Percentiles rank a stretch among this genome's conserved stretches.
These are phyloP conservation scores for Oryza nivara DNA, from an alignment of 176 grass and related monocot species.

Conservation along the genomic window DNA sequence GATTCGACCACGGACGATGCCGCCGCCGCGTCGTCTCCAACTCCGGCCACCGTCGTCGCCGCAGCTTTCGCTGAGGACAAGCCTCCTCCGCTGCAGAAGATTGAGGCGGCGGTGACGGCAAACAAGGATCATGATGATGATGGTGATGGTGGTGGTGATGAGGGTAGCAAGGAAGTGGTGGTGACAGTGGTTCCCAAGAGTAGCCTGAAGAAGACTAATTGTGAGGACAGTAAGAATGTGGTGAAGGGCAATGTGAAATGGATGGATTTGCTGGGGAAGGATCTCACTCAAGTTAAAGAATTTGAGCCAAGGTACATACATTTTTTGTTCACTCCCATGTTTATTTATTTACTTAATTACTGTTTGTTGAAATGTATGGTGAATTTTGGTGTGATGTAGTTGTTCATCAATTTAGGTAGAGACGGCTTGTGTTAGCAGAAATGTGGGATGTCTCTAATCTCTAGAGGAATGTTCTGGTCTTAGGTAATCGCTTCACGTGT, in stretches of 20 bases:
- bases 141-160: not conserved
- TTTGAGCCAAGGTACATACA: conserved; percentile 73
- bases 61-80: conserved; percentile 30
- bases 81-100: conserved; percentile 47
- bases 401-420: conserved; percentile 33
- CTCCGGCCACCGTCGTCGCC: conserved; percentile 8
- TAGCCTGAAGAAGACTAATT: conserved; percentile 68
- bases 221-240: conserved; percentile 23
- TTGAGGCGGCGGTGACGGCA: conserved; percentile 24
- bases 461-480: conserved; percentile 35
- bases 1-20: not conserved
- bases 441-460: conserved; percentile 34
- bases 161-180: conserved; percentile 18
- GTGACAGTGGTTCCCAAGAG: conserved; percentile 54
- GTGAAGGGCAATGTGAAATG: conserved; percentile 86
- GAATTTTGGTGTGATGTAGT: conserved; percentile 5
- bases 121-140: conserved; percentile 8
- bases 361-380: conserved; percentile 5
- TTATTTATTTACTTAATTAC: not conserved
- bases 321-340: conserved; percentile 1
- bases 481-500: not conserved
- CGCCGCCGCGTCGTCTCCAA: conserved; percentile 20
- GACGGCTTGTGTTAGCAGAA: not conserved
- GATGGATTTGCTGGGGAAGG: conserved; percentile 90
- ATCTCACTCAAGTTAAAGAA: conserved; percentile 73